Evolutionary conservation across 2,329 filamentous ascomycete species (phyloP).

Genomic region (Tolypocladium tundrense): DNA sequence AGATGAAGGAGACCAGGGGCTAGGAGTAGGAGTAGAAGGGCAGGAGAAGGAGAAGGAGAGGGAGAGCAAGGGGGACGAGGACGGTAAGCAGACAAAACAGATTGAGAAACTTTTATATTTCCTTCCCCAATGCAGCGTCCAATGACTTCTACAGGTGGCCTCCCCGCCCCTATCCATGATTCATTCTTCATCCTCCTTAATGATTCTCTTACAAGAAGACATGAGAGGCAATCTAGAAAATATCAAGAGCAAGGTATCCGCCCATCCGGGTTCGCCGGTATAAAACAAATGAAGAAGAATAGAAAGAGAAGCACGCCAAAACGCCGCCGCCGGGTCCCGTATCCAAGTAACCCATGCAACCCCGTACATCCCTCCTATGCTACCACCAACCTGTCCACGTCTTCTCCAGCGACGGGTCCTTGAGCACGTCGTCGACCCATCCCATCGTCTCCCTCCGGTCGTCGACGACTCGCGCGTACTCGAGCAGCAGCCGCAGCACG

Average conservation of each 20-base stretch:
- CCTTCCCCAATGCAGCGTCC: not conserved
- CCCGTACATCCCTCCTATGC: not conserved
- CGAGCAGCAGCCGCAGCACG: constrained; percentile 51
- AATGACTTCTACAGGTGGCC: not conserved
- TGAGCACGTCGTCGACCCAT: constrained; percentile 40
- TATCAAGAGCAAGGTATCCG: not conserved
- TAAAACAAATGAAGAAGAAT: not conserved
- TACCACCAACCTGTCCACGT: constrained; percentile 18
- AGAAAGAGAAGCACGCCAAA: not conserved
- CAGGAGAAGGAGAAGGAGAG: no score
- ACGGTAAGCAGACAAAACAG: not conserved
- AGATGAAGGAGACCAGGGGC: no score
- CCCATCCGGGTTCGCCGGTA: not conserved
- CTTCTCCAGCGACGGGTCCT: constrained; percentile 20
- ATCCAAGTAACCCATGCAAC: not conserved
- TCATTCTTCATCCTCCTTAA: no score
- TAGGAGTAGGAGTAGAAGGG: no score
- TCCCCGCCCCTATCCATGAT: not conserved
- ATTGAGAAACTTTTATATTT: no score
- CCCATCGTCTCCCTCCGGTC: constrained; percentile 42
- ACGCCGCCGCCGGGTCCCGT: constrained; percentile 1
- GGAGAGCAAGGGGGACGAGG: no score
- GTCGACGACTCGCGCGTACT: constrained; percentile 48
- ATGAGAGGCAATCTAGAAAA: no score
- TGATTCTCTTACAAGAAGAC: not conserved